These are phyloP conservation scores for Pythium grandisporangium DNA, from an alignment of 352 stramenopile genomes.

Conservation along the genomic window DNA sequence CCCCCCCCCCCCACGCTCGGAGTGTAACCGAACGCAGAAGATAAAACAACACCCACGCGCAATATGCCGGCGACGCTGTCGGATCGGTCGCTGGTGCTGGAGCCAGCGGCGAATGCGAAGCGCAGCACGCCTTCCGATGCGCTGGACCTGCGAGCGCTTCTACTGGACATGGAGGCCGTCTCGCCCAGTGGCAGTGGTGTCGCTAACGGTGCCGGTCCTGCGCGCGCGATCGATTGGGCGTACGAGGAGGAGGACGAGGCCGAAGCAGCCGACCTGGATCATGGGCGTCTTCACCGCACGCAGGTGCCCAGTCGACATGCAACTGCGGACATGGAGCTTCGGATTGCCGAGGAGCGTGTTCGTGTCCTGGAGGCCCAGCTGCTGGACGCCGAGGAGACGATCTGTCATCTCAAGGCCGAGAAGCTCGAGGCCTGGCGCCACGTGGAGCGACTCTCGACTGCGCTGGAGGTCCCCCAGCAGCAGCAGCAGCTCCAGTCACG, in stretches of 20 bases:
- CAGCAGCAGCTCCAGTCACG: no score
- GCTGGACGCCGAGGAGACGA: constrained; percentile 60
- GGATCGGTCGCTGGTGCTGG: no score
- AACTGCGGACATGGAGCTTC: constrained; percentile 24
- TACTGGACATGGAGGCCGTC: constrained; percentile 6
- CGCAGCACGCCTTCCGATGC: neutral
- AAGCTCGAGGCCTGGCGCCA: constrained; percentile 42
- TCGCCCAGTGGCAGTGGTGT: neutral
- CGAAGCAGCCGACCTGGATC: neutral
- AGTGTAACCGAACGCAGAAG: no score
- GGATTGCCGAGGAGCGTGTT: constrained; percentile 45
- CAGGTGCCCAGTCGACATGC: no score
- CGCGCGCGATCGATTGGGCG: constrained; percentile 4
- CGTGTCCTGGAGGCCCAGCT: constrained; percentile 34
- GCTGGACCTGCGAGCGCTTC: constrained; percentile 1
- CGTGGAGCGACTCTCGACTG: constrained; percentile 36
- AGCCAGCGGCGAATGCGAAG: no score
- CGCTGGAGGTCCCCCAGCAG: no score
- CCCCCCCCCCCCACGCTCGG: no score
- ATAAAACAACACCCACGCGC: no score
- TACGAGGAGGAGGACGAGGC: constrained; percentile 5
- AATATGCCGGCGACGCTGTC: no score
- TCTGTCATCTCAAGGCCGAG: constrained; percentile 69
- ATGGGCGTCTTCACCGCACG: neutral
- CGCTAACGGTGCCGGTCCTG: neutral